phyloP scores from a whole-genome alignment of 129 eudicot species.

The Pulicaria dysenterica region DNA sequence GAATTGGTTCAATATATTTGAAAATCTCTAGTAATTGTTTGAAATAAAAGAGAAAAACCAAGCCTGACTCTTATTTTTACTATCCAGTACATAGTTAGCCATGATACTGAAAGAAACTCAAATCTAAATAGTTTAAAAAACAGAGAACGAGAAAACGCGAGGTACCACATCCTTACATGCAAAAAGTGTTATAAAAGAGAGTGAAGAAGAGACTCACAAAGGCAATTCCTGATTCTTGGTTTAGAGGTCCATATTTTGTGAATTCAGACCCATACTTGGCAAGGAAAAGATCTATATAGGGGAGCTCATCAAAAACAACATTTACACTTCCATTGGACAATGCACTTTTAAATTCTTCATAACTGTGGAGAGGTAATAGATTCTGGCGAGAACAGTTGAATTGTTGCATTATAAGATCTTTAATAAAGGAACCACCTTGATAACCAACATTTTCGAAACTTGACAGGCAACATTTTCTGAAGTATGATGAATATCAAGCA shows the following conservation, averaged over 20 bases:
- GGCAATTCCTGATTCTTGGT: slow-evolving; percentile 38
- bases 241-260: slow-evolving; percentile 33
- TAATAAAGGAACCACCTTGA: slow-evolving; percentile 22
- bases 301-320: slow-evolving; percentile 17
- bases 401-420: slow-evolving; percentile 6
- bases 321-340: slow-evolving; percentile 21
- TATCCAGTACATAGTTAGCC: too few relatives aligned
- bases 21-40: too few relatives aligned
- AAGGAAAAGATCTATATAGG: too few relatives aligned
- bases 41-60: too few relatives aligned
- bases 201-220: slow-evolving; percentile 30
- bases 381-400: neutral
- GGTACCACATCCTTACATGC: neutral
- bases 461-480: slow-evolving; percentile 21
- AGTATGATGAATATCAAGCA: slow-evolving; percentile 33
- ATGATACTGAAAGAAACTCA: too few relatives aligned
- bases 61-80: too few relatives aligned
- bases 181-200: too few relatives aligned
- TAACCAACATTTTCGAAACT: slow-evolving; percentile 24
- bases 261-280: slow-evolving; percentile 20
- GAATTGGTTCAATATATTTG: too few relatives aligned
- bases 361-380: slow-evolving; percentile 7
- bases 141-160: too few relatives aligned
- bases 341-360: slow-evolving; percentile 28
- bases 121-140: too few relatives aligned